Conservation (phyloP, 192 early-diverging fungal species). For the Kickxella alabastrina region DNA sequence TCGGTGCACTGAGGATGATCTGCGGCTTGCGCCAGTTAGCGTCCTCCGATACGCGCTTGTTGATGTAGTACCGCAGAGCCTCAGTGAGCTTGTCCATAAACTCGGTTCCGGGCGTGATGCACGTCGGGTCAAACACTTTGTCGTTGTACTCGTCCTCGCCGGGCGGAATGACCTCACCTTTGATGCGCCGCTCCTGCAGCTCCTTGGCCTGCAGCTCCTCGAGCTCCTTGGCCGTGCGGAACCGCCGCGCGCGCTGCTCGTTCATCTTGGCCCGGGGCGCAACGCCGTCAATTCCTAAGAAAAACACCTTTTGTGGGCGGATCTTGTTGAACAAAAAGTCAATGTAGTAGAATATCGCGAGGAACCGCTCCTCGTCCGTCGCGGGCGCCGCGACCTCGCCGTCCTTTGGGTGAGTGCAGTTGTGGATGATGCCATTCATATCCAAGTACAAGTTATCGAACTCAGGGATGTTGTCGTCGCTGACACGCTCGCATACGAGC, state of each 20-base stretch:
- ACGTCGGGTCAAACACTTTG: conserved; percentile 90
- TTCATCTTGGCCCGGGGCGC: conserved; percentile 99
- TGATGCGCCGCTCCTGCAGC: conserved; percentile 56
- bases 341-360: conserved; percentile 94
- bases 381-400: conserved; percentile 80
- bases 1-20: conserved; percentile 90
- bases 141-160: conserved; percentile 64
- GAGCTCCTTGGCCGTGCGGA: conserved; percentile 88
- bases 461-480: conserved; percentile 89
- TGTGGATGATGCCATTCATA: conserved; percentile 99
- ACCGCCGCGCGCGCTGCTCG: conserved; percentile 94
- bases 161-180: conserved; percentile 59
- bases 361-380: conserved; percentile 91
- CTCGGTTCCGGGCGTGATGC: conserved; percentile 96
- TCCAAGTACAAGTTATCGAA: conserved; percentile 98
- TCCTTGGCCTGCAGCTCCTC: conserved; percentile 47
- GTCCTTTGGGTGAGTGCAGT: conserved; percentile 93
- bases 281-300: conserved; percentile 92
- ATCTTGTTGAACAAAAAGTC: conserved; percentile 90
- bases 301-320: conserved; percentile 90
- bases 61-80: conserved; percentile 86
- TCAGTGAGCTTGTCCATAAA: conserved; percentile 91
- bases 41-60: conserved; percentile 83
- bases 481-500: conserved; percentile 84
- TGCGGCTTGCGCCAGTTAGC: conserved; percentile 86